Evolutionary conservation across 2,329 filamentous ascomycete genomes (phyloP), one percentile per base, ranked within the genome.

Genomic region (Penicillium sp.): DNA sequence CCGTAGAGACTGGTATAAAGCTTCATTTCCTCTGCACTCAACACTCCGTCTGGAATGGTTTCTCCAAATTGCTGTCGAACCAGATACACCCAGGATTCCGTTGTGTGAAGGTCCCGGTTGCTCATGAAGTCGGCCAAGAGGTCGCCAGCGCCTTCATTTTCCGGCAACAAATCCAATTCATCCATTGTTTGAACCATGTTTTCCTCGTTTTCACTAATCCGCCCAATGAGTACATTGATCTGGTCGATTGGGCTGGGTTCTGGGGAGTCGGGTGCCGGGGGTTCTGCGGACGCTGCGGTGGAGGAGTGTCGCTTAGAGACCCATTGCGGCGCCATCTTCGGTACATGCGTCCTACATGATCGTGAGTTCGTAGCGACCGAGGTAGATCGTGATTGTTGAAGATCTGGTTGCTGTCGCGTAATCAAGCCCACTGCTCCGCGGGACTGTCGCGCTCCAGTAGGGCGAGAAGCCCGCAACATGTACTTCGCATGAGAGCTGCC

Each of bases 1-100:
- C 92, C 93, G 70, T 94, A 97, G 15, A 96, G 76, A 60, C 91
- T 82, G 68, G 89, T 85, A 72, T 96, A 96, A 1, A 96, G 76
- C 46, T 77, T 78, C 66, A 88, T 86, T 71, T 96, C 92, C 51
- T 88, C 83, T 1, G 81, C 79, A 31, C 80, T 85, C 49, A 97
- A 73, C 64, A 90, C 85, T 31, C 82, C 86, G 29, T 85, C 83
- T 0, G 92, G 92, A 23, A 97, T 74, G 0, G 82, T 86, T 66
- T 94, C 87, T 58, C 91, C 88, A 71, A 91, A 95, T 8, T 84
- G 81, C 60, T 90, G 87, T 65, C 88, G 85, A 33, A 90, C 88
- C 62, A 85, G 80, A 53, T 89, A 84, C 29, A 90, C 90, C 54
- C 69, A 71, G 25, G 65, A 61, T 51, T 74, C 69, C 33, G 73